phyloP scores from a whole-genome alignment of 352 stramenopile species.

The Phytophthora citrophthora region DNA sequence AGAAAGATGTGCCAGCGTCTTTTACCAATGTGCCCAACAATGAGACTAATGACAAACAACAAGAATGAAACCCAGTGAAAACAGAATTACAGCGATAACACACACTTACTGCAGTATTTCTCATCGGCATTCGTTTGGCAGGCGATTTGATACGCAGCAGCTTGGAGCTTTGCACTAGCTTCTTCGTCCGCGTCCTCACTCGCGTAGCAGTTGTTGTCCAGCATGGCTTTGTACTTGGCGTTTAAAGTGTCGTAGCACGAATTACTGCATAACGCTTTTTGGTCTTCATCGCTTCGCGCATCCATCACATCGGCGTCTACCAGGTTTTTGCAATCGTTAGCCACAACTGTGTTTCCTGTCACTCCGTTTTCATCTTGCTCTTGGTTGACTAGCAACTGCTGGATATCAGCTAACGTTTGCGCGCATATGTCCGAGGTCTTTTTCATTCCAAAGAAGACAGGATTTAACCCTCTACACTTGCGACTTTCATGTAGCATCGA shows the following conservation, averaged over 20 bases:
- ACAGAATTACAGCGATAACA: too few relatives aligned
- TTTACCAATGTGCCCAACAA: conserved; percentile 58
- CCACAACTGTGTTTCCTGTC: conserved; percentile 52
- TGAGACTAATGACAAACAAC: conserved; percentile 39
- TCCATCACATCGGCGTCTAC: conserved; percentile 63
- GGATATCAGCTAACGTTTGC: conserved; percentile 53
- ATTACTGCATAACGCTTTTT: conserved; percentile 69
- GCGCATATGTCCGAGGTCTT: conserved; percentile 43
- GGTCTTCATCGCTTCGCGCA: conserved; percentile 56
- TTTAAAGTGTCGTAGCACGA: conserved; percentile 61
- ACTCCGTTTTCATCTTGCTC: conserved; percentile 69
- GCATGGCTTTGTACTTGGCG: conserved; percentile 67
- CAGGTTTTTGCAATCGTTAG: conserved; percentile 70
- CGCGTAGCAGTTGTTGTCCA: conserved; percentile 73
- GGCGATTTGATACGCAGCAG: conserved; percentile 71
- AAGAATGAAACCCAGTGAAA: too few relatives aligned
- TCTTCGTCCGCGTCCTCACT: conserved; percentile 60
- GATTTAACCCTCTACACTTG: too few relatives aligned
- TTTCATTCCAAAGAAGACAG: not conserved
- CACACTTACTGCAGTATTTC: conserved; percentile 78
- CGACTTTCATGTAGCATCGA: too few relatives aligned
- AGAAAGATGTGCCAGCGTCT: conserved; percentile 56
- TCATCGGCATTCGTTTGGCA: conserved; percentile 59
- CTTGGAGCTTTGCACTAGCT: conserved; percentile 60
- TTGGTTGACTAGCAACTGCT: conserved; percentile 56